phyloP scores from a whole-genome alignment of 2,329 filamentous ascomycete species.

The Aspergillus sergii region DNA sequence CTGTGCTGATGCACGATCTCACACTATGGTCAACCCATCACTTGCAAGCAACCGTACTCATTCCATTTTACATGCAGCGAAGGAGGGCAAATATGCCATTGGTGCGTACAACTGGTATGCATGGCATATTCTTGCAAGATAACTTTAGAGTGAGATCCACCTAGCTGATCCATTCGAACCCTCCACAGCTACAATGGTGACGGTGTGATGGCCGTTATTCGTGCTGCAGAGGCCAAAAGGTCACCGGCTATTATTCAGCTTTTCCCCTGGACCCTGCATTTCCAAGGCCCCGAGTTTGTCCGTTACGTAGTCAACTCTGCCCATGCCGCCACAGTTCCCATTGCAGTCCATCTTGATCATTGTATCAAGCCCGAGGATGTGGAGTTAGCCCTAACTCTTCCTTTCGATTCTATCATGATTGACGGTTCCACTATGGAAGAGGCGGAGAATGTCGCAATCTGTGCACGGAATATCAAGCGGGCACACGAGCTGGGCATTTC shows the following conservation, averaged over 20 bases:
- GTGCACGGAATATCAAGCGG: conserved; percentile 55
- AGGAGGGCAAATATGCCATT: conserved; percentile 57
- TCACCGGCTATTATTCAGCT: conserved; percentile 69
- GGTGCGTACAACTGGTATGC: conserved; percentile 38
- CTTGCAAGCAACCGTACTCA: conserved; percentile 9
- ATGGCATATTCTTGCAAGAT: too few species aligned
- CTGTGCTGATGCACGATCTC: too few species aligned
- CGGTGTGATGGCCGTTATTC: conserved; percentile 65
- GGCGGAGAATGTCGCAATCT: conserved; percentile 65
- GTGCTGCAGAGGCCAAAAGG: conserved; percentile 57
- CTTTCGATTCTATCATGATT: conserved; percentile 71
- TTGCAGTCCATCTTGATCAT: conserved; percentile 66
- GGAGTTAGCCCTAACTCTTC: conserved; percentile 56
- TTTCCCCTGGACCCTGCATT: conserved; percentile 71
- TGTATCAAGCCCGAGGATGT: conserved; percentile 57
- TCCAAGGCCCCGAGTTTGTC: conserved; percentile 57
- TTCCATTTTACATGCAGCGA: conserved; percentile 56
- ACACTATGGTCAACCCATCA: too few species aligned
- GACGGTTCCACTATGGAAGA: conserved; percentile 71
- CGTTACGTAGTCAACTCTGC: conserved; percentile 55
- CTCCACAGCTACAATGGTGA: conserved; percentile 62
- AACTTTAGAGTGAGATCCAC: conserved; percentile 37
- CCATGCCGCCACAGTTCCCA: conserved; percentile 56
- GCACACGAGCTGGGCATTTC: conserved; percentile 47
- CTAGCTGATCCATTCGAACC: conserved; percentile 8